A percentile compares a stretch with the other conserved stretches of the same genome.
phyloP scores from a whole-genome alignment of 139 green algal species.

The Tetraselmis striata region DNA sequence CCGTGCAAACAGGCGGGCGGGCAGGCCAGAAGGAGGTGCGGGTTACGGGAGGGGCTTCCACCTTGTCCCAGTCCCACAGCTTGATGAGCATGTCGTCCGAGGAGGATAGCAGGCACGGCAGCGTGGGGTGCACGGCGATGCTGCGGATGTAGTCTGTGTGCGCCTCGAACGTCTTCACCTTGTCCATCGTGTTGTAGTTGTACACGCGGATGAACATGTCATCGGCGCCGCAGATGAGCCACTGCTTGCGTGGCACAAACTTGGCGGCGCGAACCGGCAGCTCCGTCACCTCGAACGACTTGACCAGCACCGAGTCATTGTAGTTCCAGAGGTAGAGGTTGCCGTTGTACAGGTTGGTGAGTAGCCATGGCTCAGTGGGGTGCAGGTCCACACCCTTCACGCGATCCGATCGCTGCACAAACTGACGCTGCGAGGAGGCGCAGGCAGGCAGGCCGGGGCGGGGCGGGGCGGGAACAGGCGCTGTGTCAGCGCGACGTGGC shows the following conservation, averaged over 20 bases:
- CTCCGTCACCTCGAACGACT: slow-evolving; percentile 97
- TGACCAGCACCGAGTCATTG: slow-evolving; percentile 77
- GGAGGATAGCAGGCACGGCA: slow-evolving; percentile 88
- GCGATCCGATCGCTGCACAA: slow-evolving; percentile 91
- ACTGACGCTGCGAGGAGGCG: slow-evolving; percentile 55
- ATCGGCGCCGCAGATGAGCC: slow-evolving; percentile 88
- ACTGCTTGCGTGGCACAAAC: slow-evolving; percentile 96
- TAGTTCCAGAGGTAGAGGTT: slow-evolving; percentile 97
- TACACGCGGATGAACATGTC: slow-evolving; percentile 98
- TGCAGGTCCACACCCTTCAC: slow-evolving; percentile 98
- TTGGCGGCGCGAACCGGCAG: slow-evolving; percentile 92
- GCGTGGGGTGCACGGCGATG: slow-evolving; percentile 87
- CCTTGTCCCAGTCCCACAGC: slow-evolving; percentile 99
- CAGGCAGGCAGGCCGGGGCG: not conserved
- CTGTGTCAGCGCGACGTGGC: too few species aligned
- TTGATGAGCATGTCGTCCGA: slow-evolving; percentile 99
- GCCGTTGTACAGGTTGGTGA: slow-evolving; percentile 95
- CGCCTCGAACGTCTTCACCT: slow-evolving; percentile 94
- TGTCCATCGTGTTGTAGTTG: slow-evolving; percentile 99
- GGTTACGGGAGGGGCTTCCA: too few species aligned
- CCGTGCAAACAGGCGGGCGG: not conserved
- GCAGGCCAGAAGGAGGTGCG: too few species aligned
- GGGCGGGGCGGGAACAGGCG: not conserved
- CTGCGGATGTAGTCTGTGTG: slow-evolving; percentile 97
- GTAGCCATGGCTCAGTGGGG: slow-evolving; percentile 96